Percentiles rank a stretch among this genome's conserved stretches.
phyloP scores from a whole-genome alignment of 1,284 basidiomycete species.

The Tilletia setariae region DNA sequence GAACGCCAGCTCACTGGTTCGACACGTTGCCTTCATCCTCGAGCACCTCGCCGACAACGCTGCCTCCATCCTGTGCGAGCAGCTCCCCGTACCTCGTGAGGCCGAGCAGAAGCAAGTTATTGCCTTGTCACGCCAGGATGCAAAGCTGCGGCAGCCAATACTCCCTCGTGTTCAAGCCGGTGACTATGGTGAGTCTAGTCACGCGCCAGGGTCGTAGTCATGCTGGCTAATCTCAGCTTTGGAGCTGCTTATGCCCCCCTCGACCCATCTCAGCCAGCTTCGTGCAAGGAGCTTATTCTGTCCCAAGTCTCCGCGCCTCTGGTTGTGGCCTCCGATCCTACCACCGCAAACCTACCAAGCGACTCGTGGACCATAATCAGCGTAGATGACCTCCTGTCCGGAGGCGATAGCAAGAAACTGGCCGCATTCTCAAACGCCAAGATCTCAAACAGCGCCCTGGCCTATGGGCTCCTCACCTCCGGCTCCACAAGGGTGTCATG shows the following conservation, averaged over 20 bases:
- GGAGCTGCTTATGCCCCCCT: not conserved
- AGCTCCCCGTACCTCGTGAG: too few species aligned
- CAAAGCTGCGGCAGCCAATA: too few species aligned
- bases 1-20: too few species aligned
- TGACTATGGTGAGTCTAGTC: too few species aligned
- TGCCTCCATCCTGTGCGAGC: too few species aligned
- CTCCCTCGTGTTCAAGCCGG: too few species aligned
- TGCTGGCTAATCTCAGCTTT: not conserved
- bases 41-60: too few species aligned
- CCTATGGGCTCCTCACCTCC: conserved; percentile 12
- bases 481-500: conserved; percentile 13
- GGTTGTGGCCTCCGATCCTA: not conserved
- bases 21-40: too few species aligned
- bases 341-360: not conserved
- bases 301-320: not conserved
- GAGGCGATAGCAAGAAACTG: not conserved
- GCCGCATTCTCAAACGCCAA: not conserved
- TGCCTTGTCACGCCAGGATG: too few species aligned
- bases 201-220: not conserved
- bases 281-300: not conserved
- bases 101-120: too few species aligned
- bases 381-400: not conserved
- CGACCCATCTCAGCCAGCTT: not conserved
- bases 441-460: not conserved
- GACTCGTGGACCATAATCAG: not conserved